phyloP scores from a whole-genome alignment of 1,139 yeast species.

The Schizosaccharomyces versatilis region DNA sequence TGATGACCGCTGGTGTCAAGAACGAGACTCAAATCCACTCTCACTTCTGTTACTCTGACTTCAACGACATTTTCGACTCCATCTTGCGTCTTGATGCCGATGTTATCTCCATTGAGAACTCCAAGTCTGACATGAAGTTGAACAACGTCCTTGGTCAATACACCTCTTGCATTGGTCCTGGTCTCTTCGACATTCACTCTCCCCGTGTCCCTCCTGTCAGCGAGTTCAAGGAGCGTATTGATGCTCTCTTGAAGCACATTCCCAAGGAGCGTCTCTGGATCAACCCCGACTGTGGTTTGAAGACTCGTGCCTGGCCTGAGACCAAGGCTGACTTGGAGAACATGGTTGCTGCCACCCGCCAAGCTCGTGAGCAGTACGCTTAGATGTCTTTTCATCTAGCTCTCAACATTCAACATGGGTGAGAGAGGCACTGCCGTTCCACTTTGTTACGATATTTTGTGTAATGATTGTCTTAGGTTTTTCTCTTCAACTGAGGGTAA shows the following conservation, averaged over 20 bases:
- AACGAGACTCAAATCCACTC: slow-evolving; percentile 96
- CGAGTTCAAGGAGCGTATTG: slow-evolving; percentile 83
- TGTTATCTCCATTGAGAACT: slow-evolving; percentile 95
- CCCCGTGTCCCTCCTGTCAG: slow-evolving; percentile 97
- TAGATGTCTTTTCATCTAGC: neutral
- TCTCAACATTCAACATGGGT: slow-evolving; percentile 2
- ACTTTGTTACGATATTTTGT: neutral
- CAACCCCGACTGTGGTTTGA: slow-evolving; percentile 96
- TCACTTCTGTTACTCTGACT: slow-evolving; percentile 98
- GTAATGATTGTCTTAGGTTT: neutral
- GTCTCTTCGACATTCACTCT: slow-evolving; percentile 95
- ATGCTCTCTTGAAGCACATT: slow-evolving; percentile 84
- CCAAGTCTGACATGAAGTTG: slow-evolving; percentile 97
- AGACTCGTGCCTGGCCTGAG: slow-evolving; percentile 89
- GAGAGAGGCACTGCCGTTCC: neutral
- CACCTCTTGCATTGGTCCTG: slow-evolving; percentile 99
- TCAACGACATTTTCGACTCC: slow-evolving; percentile 50
- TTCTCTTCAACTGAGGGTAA: slow-evolving; percentile 3
- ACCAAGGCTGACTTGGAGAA: slow-evolving; percentile 60
- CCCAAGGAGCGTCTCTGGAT: slow-evolving; percentile 98
- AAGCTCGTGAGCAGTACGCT: slow-evolving; percentile 38
- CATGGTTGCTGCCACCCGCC: slow-evolving; percentile 97
- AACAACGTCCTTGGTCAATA: slow-evolving; percentile 80
- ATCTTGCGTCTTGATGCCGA: slow-evolving; percentile 92
- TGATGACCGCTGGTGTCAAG: slow-evolving; percentile 93